Base-by-base conservation (phyloP, 805 yeast genomes). In the Ogataea saltuana region DNA sequence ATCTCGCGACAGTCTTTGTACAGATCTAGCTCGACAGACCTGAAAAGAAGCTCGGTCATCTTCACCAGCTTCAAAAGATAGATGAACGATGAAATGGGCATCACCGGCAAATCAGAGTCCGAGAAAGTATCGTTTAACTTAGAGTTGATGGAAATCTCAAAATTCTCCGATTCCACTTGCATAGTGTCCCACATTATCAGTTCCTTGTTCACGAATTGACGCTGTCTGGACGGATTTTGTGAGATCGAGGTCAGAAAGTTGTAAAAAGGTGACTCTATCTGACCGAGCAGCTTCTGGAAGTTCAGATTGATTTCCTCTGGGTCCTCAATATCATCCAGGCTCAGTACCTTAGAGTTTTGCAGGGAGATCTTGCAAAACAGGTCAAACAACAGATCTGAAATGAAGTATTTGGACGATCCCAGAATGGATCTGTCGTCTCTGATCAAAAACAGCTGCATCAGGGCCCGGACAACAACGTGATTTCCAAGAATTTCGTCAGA, bases 191-290 rank as follows among this genome's bases (percentile, higher is more conserved):
- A 87, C 3, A 74, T 51, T 34, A 74, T 55, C 42, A 80, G 56
- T 55, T 75, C 68, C 56, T 81, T 69, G 49, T 81, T 68, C 55
- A 83, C 65, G 49, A 84, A 77, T 59, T 88, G 96, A 49, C 97
- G 78, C 56, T 88, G 89, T 43, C 96, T 74, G 38, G 95, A 80
- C 26, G 88, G 81, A 55, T 91, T 91, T 60, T 82, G 83, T 5
- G 79, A 70, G 13, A 65, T 53, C 9, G 69, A 65, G 40, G 72
- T 69, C 18, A 74, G 56, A 68, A 68, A 64, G 53, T 74, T 70
- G 59, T 69, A 58, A 53, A 70, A 59, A 17, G 74, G 75, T 29
- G 70, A 58, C 54, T 80, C 73, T 29, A 76, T 56, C 55, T 83
- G 80, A 44, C 61, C 65, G 26, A 76, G 33, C 10, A 78, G 54